Percentiles rank a stretch among this genome's conserved stretches.
Evolutionary conservation across 2,329 filamentous ascomycete species (phyloP).

Genomic region (Cucurbitaria berberidis): DNA sequence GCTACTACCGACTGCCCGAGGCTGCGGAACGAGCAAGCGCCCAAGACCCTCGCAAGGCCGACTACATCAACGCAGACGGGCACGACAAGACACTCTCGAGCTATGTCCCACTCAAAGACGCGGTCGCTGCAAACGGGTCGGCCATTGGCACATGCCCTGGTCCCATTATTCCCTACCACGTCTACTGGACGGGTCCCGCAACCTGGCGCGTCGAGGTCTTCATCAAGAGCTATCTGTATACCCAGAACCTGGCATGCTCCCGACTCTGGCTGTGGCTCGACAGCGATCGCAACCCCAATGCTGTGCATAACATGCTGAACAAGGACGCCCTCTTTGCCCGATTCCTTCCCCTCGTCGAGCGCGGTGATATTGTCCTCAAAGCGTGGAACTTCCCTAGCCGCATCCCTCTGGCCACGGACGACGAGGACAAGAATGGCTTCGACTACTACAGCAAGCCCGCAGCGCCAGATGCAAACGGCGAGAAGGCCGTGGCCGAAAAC

Average conservation of each 20-base stretch:
- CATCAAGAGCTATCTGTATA: conserved; percentile 63
- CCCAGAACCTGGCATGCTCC: conserved; percentile 62
- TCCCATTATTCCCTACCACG: conserved; percentile 62
- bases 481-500: conserved; percentile 57
- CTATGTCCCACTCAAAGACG: conserved; percentile 48
- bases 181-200: conserved; percentile 64
- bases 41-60: conserved; percentile 51
- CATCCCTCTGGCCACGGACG: conserved; percentile 58
- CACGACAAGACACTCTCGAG: conserved; percentile 47
- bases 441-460: conserved; percentile 58
- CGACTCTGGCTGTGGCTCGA: conserved; percentile 63
- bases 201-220: conserved; percentile 64
- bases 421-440: conserved; percentile 56
- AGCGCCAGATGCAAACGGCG: conserved; percentile 52
- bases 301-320: conserved; percentile 59
- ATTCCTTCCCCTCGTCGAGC: conserved; percentile 60
- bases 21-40: conserved; percentile 48
- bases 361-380: conserved; percentile 60
- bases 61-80: conserved; percentile 52
- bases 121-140: conserved; percentile 46
- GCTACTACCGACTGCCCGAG: conserved; percentile 59
- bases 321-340: conserved; percentile 60
- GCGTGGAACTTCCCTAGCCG: conserved; percentile 61
- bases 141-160: conserved; percentile 59
- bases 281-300: conserved; percentile 58